These are phyloP conservation scores for Candida montana DNA, from an alignment of 805 yeast species.

Conservation along the genomic window DNA sequence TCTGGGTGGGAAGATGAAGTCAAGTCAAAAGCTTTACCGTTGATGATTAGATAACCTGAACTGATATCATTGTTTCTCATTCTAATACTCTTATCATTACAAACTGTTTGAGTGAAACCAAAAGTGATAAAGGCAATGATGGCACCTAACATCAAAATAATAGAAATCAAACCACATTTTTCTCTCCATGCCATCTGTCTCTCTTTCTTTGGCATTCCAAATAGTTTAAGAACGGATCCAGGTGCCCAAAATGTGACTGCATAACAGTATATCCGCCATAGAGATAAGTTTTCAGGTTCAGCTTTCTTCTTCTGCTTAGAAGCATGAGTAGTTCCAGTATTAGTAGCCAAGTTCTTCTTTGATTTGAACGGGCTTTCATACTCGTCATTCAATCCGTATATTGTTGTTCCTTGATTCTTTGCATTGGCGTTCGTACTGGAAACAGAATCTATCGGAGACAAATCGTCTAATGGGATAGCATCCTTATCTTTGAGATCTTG, in stretches of 20 bases:
- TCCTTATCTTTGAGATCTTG: slow-evolving; percentile 11
- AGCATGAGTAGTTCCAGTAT: not conserved
- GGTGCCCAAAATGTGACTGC: slow-evolving; percentile 91
- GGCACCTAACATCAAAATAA: slow-evolving; percentile 69
- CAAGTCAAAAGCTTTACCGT: slow-evolving; percentile 76
- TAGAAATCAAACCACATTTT: slow-evolving; percentile 76
- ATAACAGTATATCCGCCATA: slow-evolving; percentile 84
- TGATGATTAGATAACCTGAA: slow-evolving; percentile 60
- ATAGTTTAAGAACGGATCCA: slow-evolving; percentile 57
- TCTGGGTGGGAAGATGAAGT: slow-evolving; percentile 71
- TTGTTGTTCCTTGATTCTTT: slow-evolving; percentile 40
- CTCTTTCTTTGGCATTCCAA: slow-evolving; percentile 73
- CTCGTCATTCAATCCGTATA: slow-evolving; percentile 62
- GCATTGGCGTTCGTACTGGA: slow-evolving; percentile 1
- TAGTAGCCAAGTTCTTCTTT: slow-evolving; percentile 1
- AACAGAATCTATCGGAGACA: slow-evolving; percentile 7
- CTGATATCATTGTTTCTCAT: slow-evolving; percentile 56
- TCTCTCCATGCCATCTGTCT: slow-evolving; percentile 98
- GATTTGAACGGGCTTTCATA: slow-evolving; percentile 23
- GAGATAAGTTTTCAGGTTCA: slow-evolving; percentile 23
- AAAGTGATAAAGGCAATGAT: slow-evolving; percentile 83
- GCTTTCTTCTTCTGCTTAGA: not conserved
- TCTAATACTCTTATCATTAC: slow-evolving; percentile 44
- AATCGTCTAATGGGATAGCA: slow-evolving; percentile 20
- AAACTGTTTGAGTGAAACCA: slow-evolving; percentile 83